Base-by-base conservation (phyloP, 2,329 filamentous ascomycete genomes). In the Monosporascus cannonballus region DNA sequence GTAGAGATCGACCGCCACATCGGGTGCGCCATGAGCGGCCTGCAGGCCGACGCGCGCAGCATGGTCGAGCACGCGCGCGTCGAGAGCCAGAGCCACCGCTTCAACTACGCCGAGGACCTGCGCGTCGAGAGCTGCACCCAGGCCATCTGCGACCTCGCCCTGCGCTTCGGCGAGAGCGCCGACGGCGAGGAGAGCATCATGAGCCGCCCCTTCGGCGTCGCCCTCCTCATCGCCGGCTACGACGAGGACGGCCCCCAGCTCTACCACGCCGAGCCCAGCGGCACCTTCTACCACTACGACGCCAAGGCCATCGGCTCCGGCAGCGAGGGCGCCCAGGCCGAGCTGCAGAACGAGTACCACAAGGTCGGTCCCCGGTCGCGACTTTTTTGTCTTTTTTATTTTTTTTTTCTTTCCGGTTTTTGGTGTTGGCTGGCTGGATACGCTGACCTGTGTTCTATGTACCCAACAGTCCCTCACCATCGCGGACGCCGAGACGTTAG, bases 1-100 rank as follows among this genome's bases (percentile, higher is more conserved):
- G 93, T 99, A 72, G 94, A 99, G 74, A 97, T 99, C 72, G 94
- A 99, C 78, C 85, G 89, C 70, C 94, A 99, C 78, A 96, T 99
- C 65, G 94, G 94, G 67, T 97, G 94, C 76, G 94, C 94, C 76
- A 99, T 99, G 92, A 94, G 89, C 38, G 94, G 94, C 47, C 83
- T 99, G 60, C 94, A 99, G 79, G 94, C 94, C 67, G 94, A 99
- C 73, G 94, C 94, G 58, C 88, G 94, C 68, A 94, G 89, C 75
- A 96, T 99, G 88, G 85, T 99, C 60, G 94, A 99, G 79, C 94
- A 99, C 75, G 94, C 94, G 64, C 90, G 93, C 65, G 93, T 99
- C 69, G 95, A 97, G 76, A 90, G 87, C 70, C 94, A 99, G 80
- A 94, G 88, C 74, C 94, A 99, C 73, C 84, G 89, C 64, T 99